Base-by-base conservation (phyloP, 176 grass and related monocot genomes). In the Poa pratensis region DNA sequence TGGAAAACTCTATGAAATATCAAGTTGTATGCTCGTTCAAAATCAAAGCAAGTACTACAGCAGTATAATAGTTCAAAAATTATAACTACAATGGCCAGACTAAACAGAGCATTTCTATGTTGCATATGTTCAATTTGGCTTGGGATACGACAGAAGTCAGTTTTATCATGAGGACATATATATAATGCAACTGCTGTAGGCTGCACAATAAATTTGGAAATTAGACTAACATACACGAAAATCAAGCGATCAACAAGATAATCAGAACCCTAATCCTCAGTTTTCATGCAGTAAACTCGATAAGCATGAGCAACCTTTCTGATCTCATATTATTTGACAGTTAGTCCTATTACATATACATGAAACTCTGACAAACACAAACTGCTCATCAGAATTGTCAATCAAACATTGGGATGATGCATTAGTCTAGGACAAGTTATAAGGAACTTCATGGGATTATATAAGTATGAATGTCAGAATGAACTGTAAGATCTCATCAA, bases 201-300 rank as follows among this genome's bases (percentile, higher is more conserved):
- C 35, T 77, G 61, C 77, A 75, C 0, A 49, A 48, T 34, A 76
- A 35, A 23, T 45, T 13, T 46, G 4, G 34, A 16, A 5, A 74
- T 20, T 34, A 15, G 82, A 30, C 17, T 32, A 68, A 65, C 88
- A 52, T 88, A 95, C 95, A 97, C 91, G 68, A 93, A 90, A 91
- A 35, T 95, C 60, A 89, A 97, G 76, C 91, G 95, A 77, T 95
- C 90, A 32, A 97, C 89, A 11, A 93, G 95, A 40, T 97, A 97
- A 61, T 92, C 91, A 63, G 91, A 93, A 79, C 80, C 87, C 63
- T 90, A 85, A 59, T 94, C 90, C 81, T 91, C 87, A 15, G 95
- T 93, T 83, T 97, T 95, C 95, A 94, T 95, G 75, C 91, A 95
- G 42, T 94, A 94, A 86, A 94, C 95, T 73, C 85, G 55, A 68